Conservation (phyloP, 345 rosid genomes). For the Eutrema yunnanense region DNA sequence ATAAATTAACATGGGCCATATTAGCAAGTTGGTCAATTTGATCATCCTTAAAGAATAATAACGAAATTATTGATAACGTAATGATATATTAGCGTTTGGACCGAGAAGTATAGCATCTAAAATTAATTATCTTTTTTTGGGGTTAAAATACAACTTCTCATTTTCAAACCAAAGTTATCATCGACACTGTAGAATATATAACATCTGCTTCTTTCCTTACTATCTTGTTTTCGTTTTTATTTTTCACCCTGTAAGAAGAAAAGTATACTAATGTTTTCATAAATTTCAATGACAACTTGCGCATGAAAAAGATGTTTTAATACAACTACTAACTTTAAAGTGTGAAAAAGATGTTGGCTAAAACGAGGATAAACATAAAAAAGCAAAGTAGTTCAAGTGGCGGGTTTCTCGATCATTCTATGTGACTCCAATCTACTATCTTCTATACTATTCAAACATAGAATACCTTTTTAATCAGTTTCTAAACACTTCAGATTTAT, state of each 20-base stretch:
- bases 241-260: too few species aligned
- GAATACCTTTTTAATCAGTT: too few species aligned
- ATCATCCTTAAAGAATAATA: neutral
- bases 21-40: constrained; percentile 2
- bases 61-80: neutral
- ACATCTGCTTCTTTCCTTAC: too few species aligned
- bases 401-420: constrained; percentile 24
- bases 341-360: neutral
- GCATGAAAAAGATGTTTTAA: neutral
- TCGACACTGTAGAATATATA: too few species aligned
- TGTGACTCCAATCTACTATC: neutral
- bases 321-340: neutral
- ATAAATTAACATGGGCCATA: neutral
- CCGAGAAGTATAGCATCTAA: neutral
- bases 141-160: too few species aligned
- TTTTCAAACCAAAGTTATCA: too few species aligned
- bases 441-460: too few species aligned
- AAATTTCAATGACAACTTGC: too few species aligned
- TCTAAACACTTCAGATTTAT: too few species aligned
- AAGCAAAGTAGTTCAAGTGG: constrained; percentile 21
- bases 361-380: constrained; percentile 12
- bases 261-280: too few species aligned
- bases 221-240: too few species aligned
- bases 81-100: neutral
- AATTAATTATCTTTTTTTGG: neutral